Base-by-base conservation (phyloP, 192 early-diverging fungal genomes). In the Umbelopsis ramanniana region DNA sequence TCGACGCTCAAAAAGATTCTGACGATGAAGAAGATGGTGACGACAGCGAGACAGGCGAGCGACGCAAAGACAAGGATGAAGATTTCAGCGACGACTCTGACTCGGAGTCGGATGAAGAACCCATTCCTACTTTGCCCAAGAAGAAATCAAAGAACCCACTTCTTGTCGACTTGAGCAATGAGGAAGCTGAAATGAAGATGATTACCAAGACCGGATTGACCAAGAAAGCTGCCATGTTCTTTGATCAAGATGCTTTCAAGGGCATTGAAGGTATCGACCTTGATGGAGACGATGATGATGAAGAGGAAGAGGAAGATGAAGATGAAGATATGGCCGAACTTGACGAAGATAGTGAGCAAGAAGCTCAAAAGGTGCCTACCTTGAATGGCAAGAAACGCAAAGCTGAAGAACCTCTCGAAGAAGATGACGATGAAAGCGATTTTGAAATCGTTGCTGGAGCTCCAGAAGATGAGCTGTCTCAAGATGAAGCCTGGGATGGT, bases 201-300 rank as follows among this genome's bases (percentile, higher is more conserved):
- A 78, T 79, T 66, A 87, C 76, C 2, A 68, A 75, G 22, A 83
- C 79, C 67, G 83, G 83, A 60, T 86, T 99, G 35, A 93, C 92
- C 3, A 93, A 91, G 45, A 91, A 89, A 15, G 94, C 97, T 6
- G 85, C 89, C n/a, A 85, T 95, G 79, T 99, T 97, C 85, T 99
- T 99, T 84, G 93, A 96, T 77, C 96, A 99, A 79, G 93, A 94
- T 0, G 73, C 97, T 21, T 99, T 99, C 82, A 90, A 95, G 74
- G 87, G 86, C 23, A 74, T 90, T 48, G 81, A 83, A 38, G 70
- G 77, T 0, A 74, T 81, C 6, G 85, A 87, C 23, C 79, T 84
- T 68, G 85, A 88, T 38, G 83, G 86, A 55, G 85, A 88, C 0
- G 88, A 89, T 33, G 85, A 88, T 7, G 89, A 89, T 2, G 77